Evolutionary conservation across 1,284 basidiomycete genomes (phyloP).

Genomic region (Melanopsichium pennsylvanicum): DNA sequence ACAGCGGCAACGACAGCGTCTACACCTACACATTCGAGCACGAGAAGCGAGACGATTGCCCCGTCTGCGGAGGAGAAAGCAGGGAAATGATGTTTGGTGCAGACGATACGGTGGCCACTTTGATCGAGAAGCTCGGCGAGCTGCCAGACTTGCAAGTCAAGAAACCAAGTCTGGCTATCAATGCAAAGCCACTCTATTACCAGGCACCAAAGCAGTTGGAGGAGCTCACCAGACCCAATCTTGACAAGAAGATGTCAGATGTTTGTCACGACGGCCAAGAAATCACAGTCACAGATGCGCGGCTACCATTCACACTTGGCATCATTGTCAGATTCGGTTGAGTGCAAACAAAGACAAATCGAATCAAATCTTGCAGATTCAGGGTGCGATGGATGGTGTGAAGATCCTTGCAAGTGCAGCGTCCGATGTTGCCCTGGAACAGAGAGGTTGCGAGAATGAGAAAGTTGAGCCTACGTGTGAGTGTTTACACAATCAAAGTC

Average conservation of each 20-base stretch:
- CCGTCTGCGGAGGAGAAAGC: constrained; percentile 90
- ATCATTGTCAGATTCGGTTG: constrained; percentile 20
- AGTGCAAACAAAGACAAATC: background rate
- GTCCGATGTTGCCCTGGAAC: constrained; percentile 8
- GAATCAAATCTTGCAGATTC: background rate
- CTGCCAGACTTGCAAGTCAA: constrained; percentile 60
- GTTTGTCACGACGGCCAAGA: constrained; percentile 79
- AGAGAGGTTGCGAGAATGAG: background rate
- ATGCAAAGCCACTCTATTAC: constrained; percentile 80
- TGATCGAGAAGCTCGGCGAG: constrained; percentile 55
- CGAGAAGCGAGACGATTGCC: constrained; percentile 89
- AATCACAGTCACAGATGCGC: constrained; percentile 84
- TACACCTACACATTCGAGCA: constrained; percentile 98
- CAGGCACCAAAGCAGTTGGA: constrained; percentile 90
- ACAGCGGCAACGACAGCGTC: constrained; percentile 89
- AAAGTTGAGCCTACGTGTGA: no score
- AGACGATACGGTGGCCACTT: constrained; percentile 29
- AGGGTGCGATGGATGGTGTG: background rate
- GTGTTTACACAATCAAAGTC: no score
- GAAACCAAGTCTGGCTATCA: constrained; percentile 37
- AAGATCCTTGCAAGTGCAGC: constrained; percentile 18
- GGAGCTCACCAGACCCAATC: constrained; percentile 83
- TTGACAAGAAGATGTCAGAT: constrained; percentile 83
- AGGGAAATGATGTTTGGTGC: constrained; percentile 22
- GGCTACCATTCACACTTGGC: constrained; percentile 76